Conservation (phyloP, 2,329 filamentous ascomycete genomes). For the Tolypocladium nubicola region DNA sequence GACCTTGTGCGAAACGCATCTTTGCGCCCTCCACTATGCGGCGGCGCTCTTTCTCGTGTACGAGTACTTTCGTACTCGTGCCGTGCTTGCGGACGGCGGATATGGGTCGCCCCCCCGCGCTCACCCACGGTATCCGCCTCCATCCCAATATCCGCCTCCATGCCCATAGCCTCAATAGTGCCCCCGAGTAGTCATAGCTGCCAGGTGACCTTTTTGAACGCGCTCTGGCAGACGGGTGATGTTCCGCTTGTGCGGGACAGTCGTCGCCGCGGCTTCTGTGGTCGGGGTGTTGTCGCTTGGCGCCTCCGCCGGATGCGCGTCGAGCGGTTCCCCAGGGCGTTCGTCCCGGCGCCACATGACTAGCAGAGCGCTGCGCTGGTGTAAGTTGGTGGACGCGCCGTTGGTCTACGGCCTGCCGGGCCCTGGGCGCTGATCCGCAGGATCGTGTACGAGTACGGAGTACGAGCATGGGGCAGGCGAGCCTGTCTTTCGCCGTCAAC, state of each 20-base stretch:
- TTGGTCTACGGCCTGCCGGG: no score
- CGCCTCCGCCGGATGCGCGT: not conserved
- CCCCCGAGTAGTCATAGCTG: not conserved
- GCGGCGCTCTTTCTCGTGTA: not conserved
- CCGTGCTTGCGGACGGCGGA: not conserved
- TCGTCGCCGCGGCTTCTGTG: not conserved
- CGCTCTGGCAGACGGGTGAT: not conserved
- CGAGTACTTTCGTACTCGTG: not conserved
- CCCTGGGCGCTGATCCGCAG: no score
- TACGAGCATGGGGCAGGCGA: no score
- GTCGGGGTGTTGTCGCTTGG: not conserved
- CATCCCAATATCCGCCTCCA: not conserved
- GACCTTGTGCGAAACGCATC: not conserved
- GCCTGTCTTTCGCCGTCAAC: not conserved
- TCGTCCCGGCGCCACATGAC: no score
- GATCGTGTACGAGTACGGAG: no score
- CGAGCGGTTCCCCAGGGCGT: no score
- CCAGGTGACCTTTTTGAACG: not conserved
- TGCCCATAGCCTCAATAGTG: not conserved
- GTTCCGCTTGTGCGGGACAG: not conserved
- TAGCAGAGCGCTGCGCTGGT: no score
- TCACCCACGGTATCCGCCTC: not conserved
- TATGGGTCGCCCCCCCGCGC: not conserved
- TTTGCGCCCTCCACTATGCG: not conserved
- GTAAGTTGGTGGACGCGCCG: no score